Base-by-base conservation (phyloP, 2,329 filamentous ascomycete species). In the Cercospora nicotianae region DNA sequence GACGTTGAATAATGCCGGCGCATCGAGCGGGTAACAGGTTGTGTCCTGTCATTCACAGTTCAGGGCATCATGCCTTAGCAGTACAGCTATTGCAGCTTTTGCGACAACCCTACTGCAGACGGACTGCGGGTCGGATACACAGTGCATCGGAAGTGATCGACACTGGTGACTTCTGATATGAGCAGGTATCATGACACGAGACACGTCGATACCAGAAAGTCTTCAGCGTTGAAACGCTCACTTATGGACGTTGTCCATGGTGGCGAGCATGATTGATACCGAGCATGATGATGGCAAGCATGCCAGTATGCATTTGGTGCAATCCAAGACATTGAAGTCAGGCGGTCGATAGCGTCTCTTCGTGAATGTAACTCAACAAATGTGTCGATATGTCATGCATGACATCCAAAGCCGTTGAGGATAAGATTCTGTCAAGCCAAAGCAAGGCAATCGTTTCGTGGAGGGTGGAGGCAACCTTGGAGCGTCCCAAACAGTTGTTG, bases 351-450 rank as follows among this genome's bases (percentile, higher is more conserved):
- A 20, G 7, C 10, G 20, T 13, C 1, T 23, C 10, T 51, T 23
- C 5, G 45, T 8, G 18, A 20, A 13, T 12, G 45, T 13, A 23
- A 51, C 12, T 51, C 45, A 23, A 23, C 45, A 6, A 26, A 51
- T 12, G 45, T 23, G 20, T 51, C 45, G 20, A 23, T 6, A 39
- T 39, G 48, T 18, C 16, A 31, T 31, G 53, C 53, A 58, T 58
- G 53, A 31, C 53, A 48, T 23, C 36, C 23, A 28, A 30, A 55
- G n/a, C 26, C 62, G 62, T 64, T 58, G 48, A 53, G 28, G 20
- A 55, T 64, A 64, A 53, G 48, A 64, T 64, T 64, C 62, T 64
- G 48, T 64, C 62, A 64, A 28, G 51, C 48, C n/a, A 53, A 64
- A 28, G 51, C 48, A 39, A 63, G 33, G 62, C 51, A n/a, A n/a